Evolutionary conservation across 495 filamentous ascomycete genomes (phyloP), one percentile per base, ranked within the genome.

Genomic region (Corynascus novoguineensis): DNA sequence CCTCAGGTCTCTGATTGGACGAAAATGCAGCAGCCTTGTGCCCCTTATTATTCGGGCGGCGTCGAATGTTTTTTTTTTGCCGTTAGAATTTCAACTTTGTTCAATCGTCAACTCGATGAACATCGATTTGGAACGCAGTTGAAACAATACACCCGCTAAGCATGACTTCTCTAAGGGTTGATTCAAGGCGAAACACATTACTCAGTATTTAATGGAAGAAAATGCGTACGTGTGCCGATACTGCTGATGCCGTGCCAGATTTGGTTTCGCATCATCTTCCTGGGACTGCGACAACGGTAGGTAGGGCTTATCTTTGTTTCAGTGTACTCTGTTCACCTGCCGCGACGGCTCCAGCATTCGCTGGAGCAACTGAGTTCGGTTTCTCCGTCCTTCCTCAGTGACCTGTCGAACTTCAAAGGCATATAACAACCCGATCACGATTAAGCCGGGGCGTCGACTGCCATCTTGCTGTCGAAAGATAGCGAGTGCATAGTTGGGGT

Each of bases 361-460:
- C 73, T 77, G 65, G 69, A 69, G 75, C 71, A 73, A 78, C 74
- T 70, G 74, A 71, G 74, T 70, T 67, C 64, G 68, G 73, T 63
- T 70, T 56, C 60, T 28, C 72, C 64, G 64, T 77, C 69, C 72
- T 64, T 68, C 63, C 73, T 73, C 73, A 66, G 76, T 77, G 68
- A 50, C 65, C 66, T 68, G 69, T 72, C 66, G 63, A 60, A 60
- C 48, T 37, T 57, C 11, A 19, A 47, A 67, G 75, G 76, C 76
- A 72, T 64, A 79, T 65, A 79, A 48, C 64, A 75, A 74, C 61
- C 45, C 69, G 87, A 86, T 84, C 86, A 81, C 87, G 83, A 93
- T 90, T 95, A 93, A 95, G 90, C 90, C 89, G 90, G 90, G 92
- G 90, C 88, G 78, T 77, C 83, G 69, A 71, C 67, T 78, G 65